Conservation (phyloP, 2,329 filamentous ascomycete species). For the Pseudocercospora musae region DNA sequence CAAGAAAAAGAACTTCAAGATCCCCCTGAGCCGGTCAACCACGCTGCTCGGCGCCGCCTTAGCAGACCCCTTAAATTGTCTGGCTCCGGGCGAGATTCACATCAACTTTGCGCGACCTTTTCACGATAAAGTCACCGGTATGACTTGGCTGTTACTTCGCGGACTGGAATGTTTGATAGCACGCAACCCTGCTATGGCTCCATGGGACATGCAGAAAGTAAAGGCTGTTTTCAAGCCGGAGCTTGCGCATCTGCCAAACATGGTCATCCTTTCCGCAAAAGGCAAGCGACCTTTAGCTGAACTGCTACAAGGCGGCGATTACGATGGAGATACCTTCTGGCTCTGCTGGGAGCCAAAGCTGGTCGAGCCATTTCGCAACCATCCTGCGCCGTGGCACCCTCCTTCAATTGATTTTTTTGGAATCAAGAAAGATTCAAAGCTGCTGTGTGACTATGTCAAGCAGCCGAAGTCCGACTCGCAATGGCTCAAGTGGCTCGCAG, state of each 20-base stretch:
- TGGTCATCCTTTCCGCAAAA: slow-evolving; percentile 70
- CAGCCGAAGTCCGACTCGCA: slow-evolving; percentile 50
- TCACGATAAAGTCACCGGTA: slow-evolving; percentile 46
- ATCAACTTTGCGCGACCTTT: slow-evolving; percentile 65
- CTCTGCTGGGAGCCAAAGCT: slow-evolving; percentile 69
- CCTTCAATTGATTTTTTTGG: slow-evolving; percentile 40
- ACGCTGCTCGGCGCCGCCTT: slow-evolving; percentile 65
- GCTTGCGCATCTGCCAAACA: slow-evolving; percentile 68
- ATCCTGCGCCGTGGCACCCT: slow-evolving; percentile 49
- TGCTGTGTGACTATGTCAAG: slow-evolving; percentile 46
- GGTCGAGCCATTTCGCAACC: slow-evolving; percentile 65
- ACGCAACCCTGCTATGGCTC: slow-evolving; percentile 65
- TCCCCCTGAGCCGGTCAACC: slow-evolving; percentile 60
- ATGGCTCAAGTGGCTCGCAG: slow-evolving; percentile 14
- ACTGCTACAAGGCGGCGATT: slow-evolving; percentile 74
- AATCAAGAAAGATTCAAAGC: slow-evolving; percentile 50
- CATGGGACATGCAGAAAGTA: slow-evolving; percentile 67
- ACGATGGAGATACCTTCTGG: slow-evolving; percentile 75
- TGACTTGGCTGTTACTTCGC: slow-evolving; percentile 51
- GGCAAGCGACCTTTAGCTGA: slow-evolving; percentile 63
- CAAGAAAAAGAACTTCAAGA: slow-evolving; percentile 23
- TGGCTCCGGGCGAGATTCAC: slow-evolving; percentile 65
- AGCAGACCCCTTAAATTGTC: slow-evolving; percentile 60
- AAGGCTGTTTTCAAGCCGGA: slow-evolving; percentile 52
- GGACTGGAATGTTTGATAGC: slow-evolving; percentile 63